A percentile compares a stretch with the other conserved stretches of the same genome.
phyloP scores from a whole-genome alignment of 139 green algal species.

The Raphidocelis subcapitata region DNA sequence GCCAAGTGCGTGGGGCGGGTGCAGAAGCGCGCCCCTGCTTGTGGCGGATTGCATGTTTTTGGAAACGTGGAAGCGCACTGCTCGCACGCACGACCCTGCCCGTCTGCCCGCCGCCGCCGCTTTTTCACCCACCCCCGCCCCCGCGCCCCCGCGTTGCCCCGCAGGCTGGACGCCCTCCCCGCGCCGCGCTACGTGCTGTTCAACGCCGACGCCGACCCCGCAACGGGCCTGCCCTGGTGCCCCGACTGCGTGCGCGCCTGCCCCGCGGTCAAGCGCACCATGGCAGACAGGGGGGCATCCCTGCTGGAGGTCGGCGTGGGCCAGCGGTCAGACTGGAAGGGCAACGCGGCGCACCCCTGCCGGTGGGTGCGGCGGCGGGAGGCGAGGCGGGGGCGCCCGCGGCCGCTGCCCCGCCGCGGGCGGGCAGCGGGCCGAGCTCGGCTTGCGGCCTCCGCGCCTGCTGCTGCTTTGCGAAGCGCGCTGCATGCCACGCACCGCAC shows the following conservation, averaged over 20 bases:
- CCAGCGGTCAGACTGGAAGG: slow-evolving; percentile 20
- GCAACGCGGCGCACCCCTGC: slow-evolving; percentile 2
- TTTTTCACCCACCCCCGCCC: no score
- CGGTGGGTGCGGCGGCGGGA: slow-evolving; percentile 1
- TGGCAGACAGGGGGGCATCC: slow-evolving; percentile 1
- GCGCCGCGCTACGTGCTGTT: slow-evolving; percentile 33
- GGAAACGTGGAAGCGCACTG: no score
- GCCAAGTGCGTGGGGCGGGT: no score
- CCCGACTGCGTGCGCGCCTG: slow-evolving; percentile 32
- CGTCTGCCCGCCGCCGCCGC: no score
- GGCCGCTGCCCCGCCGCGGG: no score
- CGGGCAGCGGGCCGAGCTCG: not conserved
- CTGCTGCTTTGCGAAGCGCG: not conserved
- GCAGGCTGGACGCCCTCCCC: slow-evolving; percentile 16
- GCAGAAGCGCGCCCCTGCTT: no score
- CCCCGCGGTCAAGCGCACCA: slow-evolving; percentile 6
- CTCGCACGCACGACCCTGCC: no score
- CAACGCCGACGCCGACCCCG: slow-evolving; percentile 19
- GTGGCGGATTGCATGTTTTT: no score
- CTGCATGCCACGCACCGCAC: not conserved
- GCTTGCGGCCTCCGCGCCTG: not conserved
- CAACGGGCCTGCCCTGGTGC: slow-evolving; percentile 29
- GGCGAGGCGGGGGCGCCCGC: no score
- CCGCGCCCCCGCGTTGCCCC: no score
- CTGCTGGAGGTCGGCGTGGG: slow-evolving; percentile 31